A percentile compares a stretch with the other conserved stretches of the same genome.
These are phyloP conservation scores for Perilla frutescens DNA, from an alignment of 257 asterid genomes.

Conservation along the genomic window DNA sequence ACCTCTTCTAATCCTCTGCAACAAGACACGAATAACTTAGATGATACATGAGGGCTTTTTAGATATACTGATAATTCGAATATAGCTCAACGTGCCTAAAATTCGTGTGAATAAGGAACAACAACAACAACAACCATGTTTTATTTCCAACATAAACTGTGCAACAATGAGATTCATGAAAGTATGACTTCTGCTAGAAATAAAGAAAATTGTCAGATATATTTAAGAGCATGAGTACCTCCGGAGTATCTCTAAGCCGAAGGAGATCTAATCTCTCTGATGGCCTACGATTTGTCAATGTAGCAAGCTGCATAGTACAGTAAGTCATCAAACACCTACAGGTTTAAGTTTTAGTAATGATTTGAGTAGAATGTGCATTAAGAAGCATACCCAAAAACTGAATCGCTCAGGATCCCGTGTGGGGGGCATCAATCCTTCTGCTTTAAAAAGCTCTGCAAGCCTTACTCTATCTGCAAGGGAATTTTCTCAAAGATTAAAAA, in stretches of 20 bases:
- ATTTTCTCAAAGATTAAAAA: conserved; percentile 23
- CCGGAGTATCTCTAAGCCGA: conserved; percentile 73
- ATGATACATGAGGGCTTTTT: not conserved
- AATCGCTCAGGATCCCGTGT: conserved; percentile 82
- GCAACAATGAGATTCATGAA: not conserved
- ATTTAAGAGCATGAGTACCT: conserved; percentile 54
- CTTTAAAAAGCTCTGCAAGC: conserved; percentile 83
- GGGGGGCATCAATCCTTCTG: conserved; percentile 89
- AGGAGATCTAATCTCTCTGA: conserved; percentile 91
- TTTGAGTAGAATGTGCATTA: conserved; percentile 25
- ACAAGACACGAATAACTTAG: conserved; percentile 10
- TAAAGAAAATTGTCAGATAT: conserved; percentile 9
- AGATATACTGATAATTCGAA: not conserved
- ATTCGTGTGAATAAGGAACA: not conserved
- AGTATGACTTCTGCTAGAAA: too few species aligned
- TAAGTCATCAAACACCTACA: conserved; percentile 10
- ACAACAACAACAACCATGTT: not conserved
- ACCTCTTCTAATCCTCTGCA: conserved; percentile 76
- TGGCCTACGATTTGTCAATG: conserved; percentile 79
- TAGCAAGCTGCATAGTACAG: conserved; percentile 70
- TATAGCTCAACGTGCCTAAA: not conserved
- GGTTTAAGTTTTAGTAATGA: not conserved
- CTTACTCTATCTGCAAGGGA: conserved; percentile 66
- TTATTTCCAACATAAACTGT: not conserved
- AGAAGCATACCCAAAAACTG: conserved; percentile 88